Conservation (phyloP, 306 rosid genomes). For the Prinsepia uniflora region DNA sequence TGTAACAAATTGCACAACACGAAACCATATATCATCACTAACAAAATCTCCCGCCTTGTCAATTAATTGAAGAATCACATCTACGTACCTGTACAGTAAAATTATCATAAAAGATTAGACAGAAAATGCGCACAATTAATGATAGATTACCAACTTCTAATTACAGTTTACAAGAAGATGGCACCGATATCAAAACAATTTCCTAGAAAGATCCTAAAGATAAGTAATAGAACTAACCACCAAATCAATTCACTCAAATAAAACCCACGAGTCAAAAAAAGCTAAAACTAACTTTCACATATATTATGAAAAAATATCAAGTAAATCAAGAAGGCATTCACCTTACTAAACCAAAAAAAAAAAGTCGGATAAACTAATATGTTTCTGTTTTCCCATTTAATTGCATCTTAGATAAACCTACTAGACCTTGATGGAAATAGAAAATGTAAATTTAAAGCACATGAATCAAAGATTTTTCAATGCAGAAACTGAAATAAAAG, state of each 20-base stretch:
- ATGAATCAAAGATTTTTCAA: background rate
- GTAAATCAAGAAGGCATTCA: background rate
- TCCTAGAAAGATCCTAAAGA: background rate
- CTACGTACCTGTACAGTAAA: constrained; percentile 74
- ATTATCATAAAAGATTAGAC: constrained; percentile 8
- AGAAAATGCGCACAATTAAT: constrained; percentile 12
- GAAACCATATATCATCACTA: constrained; percentile 99
- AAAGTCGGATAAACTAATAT: background rate
- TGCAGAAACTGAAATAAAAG: background rate
- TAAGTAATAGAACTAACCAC: background rate
- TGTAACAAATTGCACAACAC: constrained; percentile 98
- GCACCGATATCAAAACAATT: background rate
- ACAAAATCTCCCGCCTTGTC: constrained; percentile 99
- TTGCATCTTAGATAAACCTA: background rate
- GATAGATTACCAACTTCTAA: background rate
- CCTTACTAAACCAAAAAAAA: background rate
- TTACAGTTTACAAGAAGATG: background rate
- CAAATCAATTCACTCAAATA: background rate
- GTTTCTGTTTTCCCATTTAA: background rate
- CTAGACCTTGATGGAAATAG: background rate
- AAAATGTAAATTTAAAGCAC: background rate
- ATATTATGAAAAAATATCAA: background rate
- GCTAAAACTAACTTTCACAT: background rate
- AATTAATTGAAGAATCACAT: constrained; percentile 96
- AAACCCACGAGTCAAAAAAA: background rate